Evolutionary conservation across 345 rosid genomes (phyloP).

Genomic region (Hypericum perforatum): DNA sequence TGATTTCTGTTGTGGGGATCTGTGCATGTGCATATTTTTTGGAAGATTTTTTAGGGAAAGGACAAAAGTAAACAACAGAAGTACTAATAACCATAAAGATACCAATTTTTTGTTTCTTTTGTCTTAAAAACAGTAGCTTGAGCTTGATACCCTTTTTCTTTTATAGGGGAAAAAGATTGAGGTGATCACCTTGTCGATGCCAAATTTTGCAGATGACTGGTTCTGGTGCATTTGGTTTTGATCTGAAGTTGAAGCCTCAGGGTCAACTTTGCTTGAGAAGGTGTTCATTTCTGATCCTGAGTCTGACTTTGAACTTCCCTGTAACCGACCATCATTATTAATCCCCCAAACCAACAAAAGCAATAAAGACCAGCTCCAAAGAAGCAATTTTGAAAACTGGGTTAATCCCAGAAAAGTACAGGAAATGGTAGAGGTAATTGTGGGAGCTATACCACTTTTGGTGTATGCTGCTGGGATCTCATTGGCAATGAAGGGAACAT

Average conservation of each 20-base stretch:
- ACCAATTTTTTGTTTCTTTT: slow-evolving; percentile 26
- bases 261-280: slow-evolving; percentile 56
- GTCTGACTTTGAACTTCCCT: slow-evolving; percentile 88
- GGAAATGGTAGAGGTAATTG: too few species aligned
- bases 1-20: slow-evolving; percentile 47
- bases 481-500: slow-evolving; percentile 99
- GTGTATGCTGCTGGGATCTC: slow-evolving; percentile 75
- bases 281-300: slow-evolving; percentile 81
- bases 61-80: slow-evolving; percentile 14
- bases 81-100: slow-evolving; percentile 24
- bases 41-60: slow-evolving; percentile 22
- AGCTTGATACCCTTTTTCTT: too few species aligned
- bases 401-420: too few species aligned
- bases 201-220: slow-evolving; percentile 40
- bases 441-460: slow-evolving; percentile 44
- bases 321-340: slow-evolving; percentile 15
- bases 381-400: slow-evolving; percentile 4
- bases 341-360: slow-evolving; percentile 4
- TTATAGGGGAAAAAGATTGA: too few species aligned
- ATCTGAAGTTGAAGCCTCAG: slow-evolving; percentile 30
- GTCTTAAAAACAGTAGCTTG: too few species aligned
- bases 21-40: slow-evolving; percentile 33
- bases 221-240: slow-evolving; percentile 22
- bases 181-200: slow-evolving; percentile 74
- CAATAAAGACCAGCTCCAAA: not conserved